Evolutionary conservation across 805 yeast species (phyloP).

Genomic region (Candida broadrunensis): DNA sequence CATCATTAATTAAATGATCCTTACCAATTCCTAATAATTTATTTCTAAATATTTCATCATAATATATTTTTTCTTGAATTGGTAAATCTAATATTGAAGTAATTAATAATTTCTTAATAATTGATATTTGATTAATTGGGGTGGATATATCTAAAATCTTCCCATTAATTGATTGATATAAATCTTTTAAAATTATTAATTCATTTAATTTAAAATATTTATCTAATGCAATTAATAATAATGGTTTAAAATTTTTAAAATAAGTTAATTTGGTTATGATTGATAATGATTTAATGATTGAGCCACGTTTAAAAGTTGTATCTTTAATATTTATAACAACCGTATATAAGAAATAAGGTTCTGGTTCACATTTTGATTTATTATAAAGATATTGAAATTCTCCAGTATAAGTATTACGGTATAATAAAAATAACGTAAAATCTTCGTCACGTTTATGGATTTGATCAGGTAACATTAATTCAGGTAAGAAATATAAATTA

Average conservation of each 20-base stretch:
- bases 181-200: slow-evolving; percentile 17
- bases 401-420: slow-evolving; percentile 36
- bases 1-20: slow-evolving; percentile 20
- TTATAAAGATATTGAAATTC: slow-evolving; percentile 37
- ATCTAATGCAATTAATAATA: slow-evolving; percentile 52
- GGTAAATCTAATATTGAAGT: slow-evolving; percentile 44
- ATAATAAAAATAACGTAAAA: slow-evolving; percentile 55
- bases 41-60: slow-evolving; percentile 36
- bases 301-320: slow-evolving; percentile 52
- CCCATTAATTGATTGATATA: slow-evolving; percentile 30
- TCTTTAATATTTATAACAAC: slow-evolving; percentile 49
- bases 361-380: slow-evolving; percentile 28
- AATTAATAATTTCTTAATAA: slow-evolving; percentile 34
- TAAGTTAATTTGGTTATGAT: slow-evolving; percentile 52
- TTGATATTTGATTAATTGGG: slow-evolving; percentile 17
- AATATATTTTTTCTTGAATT: slow-evolving; percentile 37
- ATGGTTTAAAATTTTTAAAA: slow-evolving; percentile 58
- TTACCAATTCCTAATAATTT: slow-evolving; percentile 28
- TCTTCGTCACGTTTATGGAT: slow-evolving; percentile 57
- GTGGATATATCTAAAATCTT: slow-evolving; percentile 22
- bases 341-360: slow-evolving; percentile 53
- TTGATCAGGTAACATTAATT: slow-evolving; percentile 61
- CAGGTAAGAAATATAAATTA: slow-evolving; percentile 44
- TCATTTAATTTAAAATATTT: slow-evolving; percentile 32
- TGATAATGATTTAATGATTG: slow-evolving; percentile 56